A percentile compares a stretch with the other conserved stretches of the same genome.
These are phyloP conservation scores for Lagerstroemia speciosa DNA, from an alignment of 345 rosid genomes.

Conservation along the genomic window DNA sequence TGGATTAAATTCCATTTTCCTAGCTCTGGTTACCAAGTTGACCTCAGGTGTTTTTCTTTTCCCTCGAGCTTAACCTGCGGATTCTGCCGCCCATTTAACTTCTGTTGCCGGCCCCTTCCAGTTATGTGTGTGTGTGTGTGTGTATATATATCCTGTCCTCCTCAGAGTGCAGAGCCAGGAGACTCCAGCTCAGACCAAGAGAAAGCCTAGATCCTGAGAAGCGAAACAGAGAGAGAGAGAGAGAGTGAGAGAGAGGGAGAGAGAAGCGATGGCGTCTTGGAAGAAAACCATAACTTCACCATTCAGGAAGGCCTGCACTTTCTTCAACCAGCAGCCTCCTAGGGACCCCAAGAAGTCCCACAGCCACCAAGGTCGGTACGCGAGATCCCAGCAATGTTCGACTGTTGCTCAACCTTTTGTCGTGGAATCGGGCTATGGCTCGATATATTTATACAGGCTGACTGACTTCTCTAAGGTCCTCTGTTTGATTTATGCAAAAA, in stretches of 20 bases:
- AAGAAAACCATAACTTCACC: conserved; percentile 70
- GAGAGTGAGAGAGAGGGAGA: too few relatives aligned
- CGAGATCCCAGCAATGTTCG: not conserved
- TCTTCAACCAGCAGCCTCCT: conserved; percentile 53
- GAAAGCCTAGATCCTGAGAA: not conserved
- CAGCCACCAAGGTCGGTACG: not conserved
- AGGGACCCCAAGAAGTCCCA: conserved; percentile 30
- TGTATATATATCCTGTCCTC: not conserved
- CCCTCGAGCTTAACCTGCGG: conserved; percentile 48
- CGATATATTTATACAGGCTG: too few relatives aligned
- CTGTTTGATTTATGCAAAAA: conserved; percentile 4
- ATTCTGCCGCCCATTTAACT: conserved; percentile 46
- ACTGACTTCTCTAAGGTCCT: not conserved
- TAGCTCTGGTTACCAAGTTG: too few relatives aligned
- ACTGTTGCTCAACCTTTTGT: not conserved
- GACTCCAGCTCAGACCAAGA: not conserved
- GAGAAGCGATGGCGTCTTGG: conserved; percentile 54
- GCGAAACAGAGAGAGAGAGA: not conserved
- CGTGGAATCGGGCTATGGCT: too few relatives aligned
- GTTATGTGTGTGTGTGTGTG: too few relatives aligned
- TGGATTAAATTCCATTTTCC: too few relatives aligned
- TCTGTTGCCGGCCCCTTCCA: not conserved
- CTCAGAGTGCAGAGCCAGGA: not conserved
- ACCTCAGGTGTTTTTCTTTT: conserved; percentile 10
- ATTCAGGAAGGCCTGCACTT: conserved; percentile 70